Percentiles rank a stretch among this genome's conserved stretches.
Evolutionary conservation across 2,329 filamentous ascomycete species (phyloP).

Genomic region (Claviceps africana): DNA sequence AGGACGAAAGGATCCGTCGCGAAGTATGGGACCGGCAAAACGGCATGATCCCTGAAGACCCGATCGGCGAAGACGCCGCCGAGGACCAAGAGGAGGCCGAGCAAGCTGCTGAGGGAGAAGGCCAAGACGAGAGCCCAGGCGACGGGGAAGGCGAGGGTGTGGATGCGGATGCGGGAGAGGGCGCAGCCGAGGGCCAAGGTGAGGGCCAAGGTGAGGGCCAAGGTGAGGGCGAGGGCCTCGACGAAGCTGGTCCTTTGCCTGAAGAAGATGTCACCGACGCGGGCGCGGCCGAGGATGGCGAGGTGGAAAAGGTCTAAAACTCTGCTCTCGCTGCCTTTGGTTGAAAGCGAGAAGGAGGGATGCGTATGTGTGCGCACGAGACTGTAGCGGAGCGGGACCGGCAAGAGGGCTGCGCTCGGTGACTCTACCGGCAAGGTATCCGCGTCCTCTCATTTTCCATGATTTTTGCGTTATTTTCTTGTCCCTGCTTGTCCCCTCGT

Average conservation of each 20-base stretch:
- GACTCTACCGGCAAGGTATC: background rate
- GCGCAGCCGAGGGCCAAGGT: background rate
- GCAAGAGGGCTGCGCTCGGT: background rate
- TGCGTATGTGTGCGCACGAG: background rate
- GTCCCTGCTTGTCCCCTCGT: background rate
- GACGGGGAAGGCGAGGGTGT: slow-evolving; percentile 23
- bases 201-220: background rate
- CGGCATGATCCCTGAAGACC: slow-evolving; percentile 33
- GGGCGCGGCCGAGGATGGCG: slow-evolving; percentile 3
- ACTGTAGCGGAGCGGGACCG: background rate
- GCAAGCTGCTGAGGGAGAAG: slow-evolving; percentile 1
- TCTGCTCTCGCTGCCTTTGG: background rate
- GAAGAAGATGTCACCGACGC: background rate
- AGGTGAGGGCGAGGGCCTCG: slow-evolving; percentile 7
- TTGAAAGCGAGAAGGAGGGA: background rate
- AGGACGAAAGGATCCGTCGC: slow-evolving; percentile 72
- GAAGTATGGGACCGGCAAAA: slow-evolving; percentile 63
- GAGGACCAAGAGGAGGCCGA: slow-evolving; percentile 12
- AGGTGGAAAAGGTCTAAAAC: slow-evolving; percentile 2
- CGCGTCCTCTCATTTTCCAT: background rate
- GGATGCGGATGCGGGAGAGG: no score
- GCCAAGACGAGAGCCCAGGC: slow-evolving; percentile 18
- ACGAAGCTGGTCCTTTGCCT: slow-evolving; percentile 2
- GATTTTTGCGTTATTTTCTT: background rate
- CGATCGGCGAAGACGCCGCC: slow-evolving; percentile 22